These are phyloP conservation scores for Helichrysum umbraculigerum DNA, from an alignment of 129 eudicot genomes.

Conservation along the genomic window DNA sequence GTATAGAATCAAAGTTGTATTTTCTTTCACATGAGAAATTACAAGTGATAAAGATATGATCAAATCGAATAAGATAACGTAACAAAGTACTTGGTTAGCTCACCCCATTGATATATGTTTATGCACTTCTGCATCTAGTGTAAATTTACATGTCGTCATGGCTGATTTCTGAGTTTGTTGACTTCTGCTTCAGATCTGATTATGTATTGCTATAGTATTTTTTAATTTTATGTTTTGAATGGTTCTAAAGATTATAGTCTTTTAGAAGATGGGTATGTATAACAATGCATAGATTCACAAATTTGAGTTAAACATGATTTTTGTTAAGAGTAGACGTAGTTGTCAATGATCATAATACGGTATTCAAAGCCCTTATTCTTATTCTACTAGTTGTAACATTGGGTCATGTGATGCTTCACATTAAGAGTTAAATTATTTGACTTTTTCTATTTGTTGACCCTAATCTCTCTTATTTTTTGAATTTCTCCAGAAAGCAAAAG, in stretches of 20 bases:
- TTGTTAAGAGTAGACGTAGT: neutral
- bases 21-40: neutral
- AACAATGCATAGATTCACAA: neutral
- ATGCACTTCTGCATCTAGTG: neutral
- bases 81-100: neutral
- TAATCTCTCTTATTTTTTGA: too few relatives aligned
- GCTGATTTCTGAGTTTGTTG: neutral
- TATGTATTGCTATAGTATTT: too few relatives aligned
- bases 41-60: neutral
- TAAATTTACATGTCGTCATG: neutral
- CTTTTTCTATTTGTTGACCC: too few relatives aligned
- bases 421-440: too few relatives aligned
- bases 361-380: neutral
- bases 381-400: neutral
- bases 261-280: neutral
- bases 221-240: neutral
- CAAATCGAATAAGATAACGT: neutral
- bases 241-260: neutral
- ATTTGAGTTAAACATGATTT: neutral
- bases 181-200: neutral
- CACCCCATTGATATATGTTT: neutral
- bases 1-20: neutral
- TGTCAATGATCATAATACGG: neutral
- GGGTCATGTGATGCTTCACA: neutral
- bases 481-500: neutral